Conservation (phyloP, 768 basidiomycete species). For the Tricholoma hemisulphureum region DNA sequence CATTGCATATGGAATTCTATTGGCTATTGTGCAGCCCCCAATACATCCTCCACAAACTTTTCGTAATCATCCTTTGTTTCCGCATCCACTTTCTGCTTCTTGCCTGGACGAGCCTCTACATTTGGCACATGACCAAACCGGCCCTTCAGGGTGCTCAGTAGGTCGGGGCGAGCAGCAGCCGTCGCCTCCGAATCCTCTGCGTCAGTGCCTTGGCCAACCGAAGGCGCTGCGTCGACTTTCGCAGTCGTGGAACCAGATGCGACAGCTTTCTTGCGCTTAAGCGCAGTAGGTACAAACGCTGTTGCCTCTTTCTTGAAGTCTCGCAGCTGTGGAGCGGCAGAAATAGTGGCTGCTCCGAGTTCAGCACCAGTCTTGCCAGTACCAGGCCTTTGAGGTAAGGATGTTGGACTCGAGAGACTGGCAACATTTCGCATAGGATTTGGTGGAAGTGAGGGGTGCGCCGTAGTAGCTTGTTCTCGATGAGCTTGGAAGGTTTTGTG, state of each 20-base stretch:
- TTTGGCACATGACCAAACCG: slow-evolving; percentile 52
- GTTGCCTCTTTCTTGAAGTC: slow-evolving; percentile 96
- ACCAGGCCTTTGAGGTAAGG: slow-evolving; percentile 35
- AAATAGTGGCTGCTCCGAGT: slow-evolving; percentile 64
- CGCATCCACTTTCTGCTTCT: slow-evolving; percentile 23
- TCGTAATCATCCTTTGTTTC: slow-evolving; percentile 68
- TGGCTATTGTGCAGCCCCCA: slow-evolving; percentile 33
- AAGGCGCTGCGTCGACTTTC: slow-evolving; percentile 66
- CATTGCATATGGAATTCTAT: not conserved
- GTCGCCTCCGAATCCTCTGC: slow-evolving; percentile 23
- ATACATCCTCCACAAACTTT: slow-evolving; percentile 71
- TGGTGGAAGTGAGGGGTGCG: slow-evolving; percentile 43
- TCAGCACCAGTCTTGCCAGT: slow-evolving; percentile 31
- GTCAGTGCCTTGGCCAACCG: slow-evolving; percentile 36
- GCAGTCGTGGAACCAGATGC: slow-evolving; percentile 32
- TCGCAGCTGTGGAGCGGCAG: slow-evolving; percentile 82
- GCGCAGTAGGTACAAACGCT: slow-evolving; percentile 79
- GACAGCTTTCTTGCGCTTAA: slow-evolving; percentile 70
- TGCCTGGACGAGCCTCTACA: slow-evolving; percentile 15
- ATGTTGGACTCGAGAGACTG: slow-evolving; percentile 25
- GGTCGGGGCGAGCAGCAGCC: slow-evolving; percentile 57
- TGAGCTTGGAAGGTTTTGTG: slow-evolving; percentile 80
- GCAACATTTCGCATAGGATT: slow-evolving; percentile 32
- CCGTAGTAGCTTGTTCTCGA: slow-evolving; percentile 41
- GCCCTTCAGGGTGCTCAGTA: slow-evolving; percentile 58